Evolutionary conservation across 192 early-diverging fungal genomes (phyloP).

Genomic region (Backusella circina): DNA sequence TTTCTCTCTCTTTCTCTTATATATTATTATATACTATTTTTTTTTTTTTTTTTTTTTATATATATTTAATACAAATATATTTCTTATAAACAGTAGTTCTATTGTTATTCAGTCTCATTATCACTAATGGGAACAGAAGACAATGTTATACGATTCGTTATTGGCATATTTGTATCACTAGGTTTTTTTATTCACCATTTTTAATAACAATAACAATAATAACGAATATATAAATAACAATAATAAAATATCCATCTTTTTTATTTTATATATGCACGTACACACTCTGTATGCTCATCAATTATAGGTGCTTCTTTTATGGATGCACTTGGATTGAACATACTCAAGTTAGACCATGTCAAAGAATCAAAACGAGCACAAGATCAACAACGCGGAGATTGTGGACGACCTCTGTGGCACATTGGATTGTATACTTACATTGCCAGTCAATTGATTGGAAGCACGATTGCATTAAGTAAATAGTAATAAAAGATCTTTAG

Average conservation of each 20-base stretch:
- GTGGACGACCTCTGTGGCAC: constrained; percentile 57
- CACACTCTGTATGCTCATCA: not conserved
- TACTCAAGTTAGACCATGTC: constrained; percentile 57
- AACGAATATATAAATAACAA: not conserved
- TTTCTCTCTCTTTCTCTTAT: not conserved
- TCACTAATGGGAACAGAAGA: constrained; percentile 25
- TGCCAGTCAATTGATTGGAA: constrained; percentile 47
- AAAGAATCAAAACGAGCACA: constrained; percentile 32
- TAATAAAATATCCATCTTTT: not conserved
- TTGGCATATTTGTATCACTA: constrained; percentile 33
- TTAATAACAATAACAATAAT: not conserved
- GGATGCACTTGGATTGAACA: constrained; percentile 55
- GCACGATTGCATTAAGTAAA: constrained; percentile 58
- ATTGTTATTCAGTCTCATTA: not conserved
- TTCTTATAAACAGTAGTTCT: not conserved
- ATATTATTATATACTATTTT: not conserved
- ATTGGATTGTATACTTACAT: constrained; percentile 55
- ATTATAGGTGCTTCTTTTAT: constrained; percentile 29
- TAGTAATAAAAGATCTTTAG: not conserved
- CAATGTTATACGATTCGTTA: constrained; percentile 23
- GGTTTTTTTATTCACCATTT: constrained; percentile 1
- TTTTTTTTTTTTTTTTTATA: not conserved
- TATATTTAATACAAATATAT: too few relatives aligned
- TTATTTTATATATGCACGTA: not conserved
- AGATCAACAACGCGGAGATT: constrained; percentile 48